Base-by-base conservation (phyloP, 805 yeast species). In the Yamadazyma tumulicola region DNA sequence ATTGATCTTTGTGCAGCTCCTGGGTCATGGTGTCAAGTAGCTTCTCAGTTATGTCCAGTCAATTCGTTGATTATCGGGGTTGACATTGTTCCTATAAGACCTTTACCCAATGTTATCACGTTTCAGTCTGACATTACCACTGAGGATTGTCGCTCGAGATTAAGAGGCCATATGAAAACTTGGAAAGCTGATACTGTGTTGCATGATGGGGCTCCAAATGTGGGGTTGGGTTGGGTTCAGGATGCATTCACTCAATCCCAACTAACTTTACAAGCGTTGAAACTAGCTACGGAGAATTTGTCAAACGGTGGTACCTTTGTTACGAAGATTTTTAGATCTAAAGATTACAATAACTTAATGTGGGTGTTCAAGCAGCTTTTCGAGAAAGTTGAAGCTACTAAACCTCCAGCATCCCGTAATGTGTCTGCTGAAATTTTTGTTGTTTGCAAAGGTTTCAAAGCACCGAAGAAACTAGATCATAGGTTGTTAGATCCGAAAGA, bases 181-280 rank as follows among this genome's bases (percentile, higher is more conserved):
- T 93, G 97, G 97, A 93, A 93, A 52, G 99, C 97, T 1, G 97
- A 93, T 56, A 86, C 95, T 0, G 97, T 93, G 13, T 67, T 93
- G 55, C 98, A 93, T 64, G 99, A 93, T 74, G 99, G 99, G 81
- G 99, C 99, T 19, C 99, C 99, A 19, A 93, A 93, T 55, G 97
- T 93, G 51, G 99, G 99, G 81, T 74, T 93, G 54, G 95, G 96
- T n/a, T 93, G 99, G 99, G 93, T 85, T 14, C 99, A 93, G 62
- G 99, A 93, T 77, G 98, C 99, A 1, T 93, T 86, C 65, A 87
- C 97, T 1, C 99, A 93, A 67, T 87, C 96, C 18, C 97, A 91
- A 55, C 77, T 93, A 49, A 94, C 96, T 19, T 69, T 93, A 47
- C 96, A 89, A 67, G 95, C 97, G 20, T 71, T 93, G 52, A 87